These are phyloP conservation scores for Pulveroboletus sp. DNA, from an alignment of 768 basidiomycete species.

Conservation along the genomic window DNA sequence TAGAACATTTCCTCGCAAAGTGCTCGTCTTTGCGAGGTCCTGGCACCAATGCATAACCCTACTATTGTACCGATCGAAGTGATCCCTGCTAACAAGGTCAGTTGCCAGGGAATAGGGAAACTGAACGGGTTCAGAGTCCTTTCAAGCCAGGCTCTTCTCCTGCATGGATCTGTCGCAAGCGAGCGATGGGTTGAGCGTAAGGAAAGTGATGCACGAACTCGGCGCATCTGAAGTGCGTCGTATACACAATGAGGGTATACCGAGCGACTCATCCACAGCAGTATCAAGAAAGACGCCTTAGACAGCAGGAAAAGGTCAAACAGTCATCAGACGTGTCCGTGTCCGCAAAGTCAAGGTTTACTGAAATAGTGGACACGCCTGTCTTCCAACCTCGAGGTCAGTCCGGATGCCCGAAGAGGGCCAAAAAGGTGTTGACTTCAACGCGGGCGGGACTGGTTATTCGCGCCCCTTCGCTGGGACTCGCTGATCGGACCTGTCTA, in stretches of 20 bases:
- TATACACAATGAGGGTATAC: no score
- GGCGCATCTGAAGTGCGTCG: not conserved
- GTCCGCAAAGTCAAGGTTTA: not conserved
- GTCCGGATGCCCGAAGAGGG: no score
- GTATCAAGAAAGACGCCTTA: not conserved
- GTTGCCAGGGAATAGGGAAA: not conserved
- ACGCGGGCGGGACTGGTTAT: no score
- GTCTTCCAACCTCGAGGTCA: no score
- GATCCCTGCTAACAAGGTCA: not conserved
- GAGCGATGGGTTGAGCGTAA: not conserved
- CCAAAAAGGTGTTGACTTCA: no score
- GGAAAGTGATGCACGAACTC: not conserved
- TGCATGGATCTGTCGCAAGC: no score
- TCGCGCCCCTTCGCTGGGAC: no score
- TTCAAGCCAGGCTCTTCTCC: not conserved
- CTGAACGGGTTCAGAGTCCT: not conserved
- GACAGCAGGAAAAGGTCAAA: no score
- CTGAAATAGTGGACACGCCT: no score
- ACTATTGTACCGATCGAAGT: not conserved
- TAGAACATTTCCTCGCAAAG: no score
- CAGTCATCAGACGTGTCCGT: no score
- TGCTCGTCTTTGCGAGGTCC: not conserved
- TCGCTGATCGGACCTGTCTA: no score
- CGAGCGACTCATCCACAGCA: not conserved
- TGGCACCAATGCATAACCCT: not conserved